phyloP scores from a whole-genome alignment of 1,284 basidiomycete species.

The Sparassis latifolia region DNA sequence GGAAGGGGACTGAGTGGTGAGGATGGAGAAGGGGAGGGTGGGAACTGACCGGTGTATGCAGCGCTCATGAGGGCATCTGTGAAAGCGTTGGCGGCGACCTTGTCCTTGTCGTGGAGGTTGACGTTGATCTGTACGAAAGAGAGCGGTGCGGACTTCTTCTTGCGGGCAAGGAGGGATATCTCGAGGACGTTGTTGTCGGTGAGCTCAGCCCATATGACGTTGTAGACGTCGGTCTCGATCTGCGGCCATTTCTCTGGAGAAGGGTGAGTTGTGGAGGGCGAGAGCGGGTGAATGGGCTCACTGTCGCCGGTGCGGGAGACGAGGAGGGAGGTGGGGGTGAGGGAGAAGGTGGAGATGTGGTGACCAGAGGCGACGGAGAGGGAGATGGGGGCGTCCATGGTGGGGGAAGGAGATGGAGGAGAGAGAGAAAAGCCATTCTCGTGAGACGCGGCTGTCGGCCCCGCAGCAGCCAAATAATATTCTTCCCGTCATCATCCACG shows the following conservation, averaged over 20 bases:
- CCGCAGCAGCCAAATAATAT: no score
- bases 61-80: conserved; percentile 45
- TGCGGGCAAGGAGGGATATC: conserved; percentile 38
- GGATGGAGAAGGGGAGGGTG: not conserved
- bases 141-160: conserved; percentile 30
- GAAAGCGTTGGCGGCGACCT: conserved; percentile 45
- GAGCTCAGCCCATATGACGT: conserved; percentile 46
- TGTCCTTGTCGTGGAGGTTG: conserved; percentile 30
- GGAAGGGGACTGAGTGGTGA: no score
- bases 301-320: conserved; percentile 21
- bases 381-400: not conserved
- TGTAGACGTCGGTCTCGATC: conserved; percentile 33
- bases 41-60: conserved; percentile 54
- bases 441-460: no score
- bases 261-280: not conserved
- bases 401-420: no score
- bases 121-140: conserved; percentile 38
- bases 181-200: conserved; percentile 29
- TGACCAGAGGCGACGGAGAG: conserved; percentile 15
- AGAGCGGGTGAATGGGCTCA: not conserved
- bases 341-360: conserved; percentile 20
- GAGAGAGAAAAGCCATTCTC: no score
- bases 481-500: no score
- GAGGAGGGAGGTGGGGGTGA: conserved; percentile 24
- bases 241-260: conserved; percentile 21